Evolutionary conservation across 257 asterid species (phyloP), one percentile per base, ranked within the genome.

Genomic region (Catharanthus roseus): DNA sequence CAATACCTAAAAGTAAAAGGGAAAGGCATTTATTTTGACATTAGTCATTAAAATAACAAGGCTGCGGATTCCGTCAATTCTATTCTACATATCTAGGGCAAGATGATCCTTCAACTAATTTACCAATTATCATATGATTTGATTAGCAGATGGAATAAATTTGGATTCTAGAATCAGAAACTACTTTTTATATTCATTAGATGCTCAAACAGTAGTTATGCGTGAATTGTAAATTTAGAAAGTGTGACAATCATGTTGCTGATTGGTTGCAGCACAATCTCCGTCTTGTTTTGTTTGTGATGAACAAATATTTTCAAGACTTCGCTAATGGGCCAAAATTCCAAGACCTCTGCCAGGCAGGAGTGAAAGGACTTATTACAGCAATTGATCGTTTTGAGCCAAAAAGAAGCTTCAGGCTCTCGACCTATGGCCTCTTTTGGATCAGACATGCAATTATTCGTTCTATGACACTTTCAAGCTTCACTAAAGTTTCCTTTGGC

Each of bases 371-470:
- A 57, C 96, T 93, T 56, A 88, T 93, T 42, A 93, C 89, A 67
- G 91, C 96, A 56, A 88, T 93, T 21, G 99, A 89, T 64, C 95
- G 96, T 28, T 93, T 93, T 79, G 99, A 93, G 67, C 96, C 95
- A 19, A 86, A 80, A 54, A 86, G 96, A 72, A 91, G 78, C 82
- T 82, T 83, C 65, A 81, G 83, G 71, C 90, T 88, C 61, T 88
- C 95, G 44, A 93, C 99, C 3, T 93, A 93, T 77, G 90, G 96
- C 54, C 89, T 91, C 63, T 93, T 93, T 73, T 93, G 97, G 97
- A 93, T 93, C 72, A 87, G 96, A 77, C 97, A 93, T 78, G 88
- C 96, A 69, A 82, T 91, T 63, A 75, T 86, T 73, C 99, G 99
- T 26, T 91, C 93, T 2, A 85, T 93, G 90, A 93, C 99, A 4